Base-by-base conservation (phyloP, 495 filamentous ascomycete genomes). In the Hypoxylon fragiforme region DNA sequence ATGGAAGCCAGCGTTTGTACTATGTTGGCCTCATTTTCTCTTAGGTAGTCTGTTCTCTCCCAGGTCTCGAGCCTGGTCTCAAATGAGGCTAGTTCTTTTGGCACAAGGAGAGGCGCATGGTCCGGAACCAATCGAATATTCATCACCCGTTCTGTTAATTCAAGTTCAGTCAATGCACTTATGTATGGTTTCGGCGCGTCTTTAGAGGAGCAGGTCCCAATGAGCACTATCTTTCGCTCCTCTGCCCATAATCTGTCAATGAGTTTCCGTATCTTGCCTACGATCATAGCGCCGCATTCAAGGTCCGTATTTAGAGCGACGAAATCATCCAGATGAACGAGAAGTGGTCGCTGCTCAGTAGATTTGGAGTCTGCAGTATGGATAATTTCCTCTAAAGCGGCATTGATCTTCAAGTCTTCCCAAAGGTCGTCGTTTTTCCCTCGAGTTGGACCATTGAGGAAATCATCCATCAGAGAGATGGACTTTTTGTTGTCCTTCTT, bases 241-340 rank as follows among this genome's bases (percentile, higher is more conserved):
- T 78, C 75, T 32, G 73, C 75, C 72, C 91, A 82, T 39, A 84
- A 77, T 46, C 81, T 80, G 51, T 88, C 79, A 20, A 95, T 83
- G n/a, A 85, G 74, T 50, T 83, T 77, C 37, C 86, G 83, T 7
- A 98, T 70, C 37, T 83, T 81, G 18, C 62, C 64, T 3, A 97
- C 65, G 16, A 94, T 75, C 21, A 74, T 77, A 0, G 78, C 65
- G n/a, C 54, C 54, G 18, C 89, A 86, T 14, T 84, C 79, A 7
- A 74, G 63, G 1, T 87, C 84, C 44, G 73, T 72, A 57, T 77
- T 80, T 9, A 97, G 75, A 35, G 94, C 88, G 19, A 82, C 81
- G 62, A 90, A 90, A 64, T 96, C 91, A 58, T 86, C 82, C 7
- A 97, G 69, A 40, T 91, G 86, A 7, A 98, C 72, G 50, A 97